Base-by-base conservation (phyloP, 139 green algal species). In the Axilococcus clingmanii region DNA sequence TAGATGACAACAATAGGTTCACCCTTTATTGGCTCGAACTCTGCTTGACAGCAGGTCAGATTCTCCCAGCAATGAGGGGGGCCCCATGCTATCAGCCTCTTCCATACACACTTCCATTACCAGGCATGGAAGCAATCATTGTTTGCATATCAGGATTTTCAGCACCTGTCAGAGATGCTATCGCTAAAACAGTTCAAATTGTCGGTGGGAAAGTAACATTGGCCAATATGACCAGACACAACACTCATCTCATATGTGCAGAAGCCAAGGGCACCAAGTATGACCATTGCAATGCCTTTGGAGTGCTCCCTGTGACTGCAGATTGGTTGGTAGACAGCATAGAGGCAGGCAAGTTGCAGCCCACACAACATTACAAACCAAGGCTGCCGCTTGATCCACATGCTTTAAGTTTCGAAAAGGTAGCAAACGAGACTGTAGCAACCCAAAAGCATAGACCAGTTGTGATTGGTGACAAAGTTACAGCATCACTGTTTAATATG, bases 191-290 rank as follows among this genome's bases (percentile, higher is more conserved):
- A n/a, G 55, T 77, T 23, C 43, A 68, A 36, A 40, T 49, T 19
- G 37, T 77, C 43, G 69, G 69, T 6, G 69, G 55, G 24, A 8
- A 14, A 2, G 40, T 54, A 42, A 75, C 38, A 20, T 16, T 48
- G 1, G 44, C 48, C 4, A 35, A 7, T 29, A 61, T 78, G 60
- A 55, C 53, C 3, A 45, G 51, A 29, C 25, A 31, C 9, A 69
- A 76, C 50, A 78, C 66, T 3, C 69, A 78, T 59, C 59, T 78
- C 25, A 32, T 78, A 19, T n/a, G 77, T 28, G 37, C 55, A 4
- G 17, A 40, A 17, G 54, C 54, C 20, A 14, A 12, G 4, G 62
- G 60, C 34, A 6, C 28, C 2, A 78, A 78, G 27, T 78, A 55
- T 32, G 12, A 40, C 8, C 20, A 33, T 20, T 45, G 40, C 19